phyloP scores from a whole-genome alignment of 163 green algal species.

The Coccomyxa subellipsoidea region DNA sequence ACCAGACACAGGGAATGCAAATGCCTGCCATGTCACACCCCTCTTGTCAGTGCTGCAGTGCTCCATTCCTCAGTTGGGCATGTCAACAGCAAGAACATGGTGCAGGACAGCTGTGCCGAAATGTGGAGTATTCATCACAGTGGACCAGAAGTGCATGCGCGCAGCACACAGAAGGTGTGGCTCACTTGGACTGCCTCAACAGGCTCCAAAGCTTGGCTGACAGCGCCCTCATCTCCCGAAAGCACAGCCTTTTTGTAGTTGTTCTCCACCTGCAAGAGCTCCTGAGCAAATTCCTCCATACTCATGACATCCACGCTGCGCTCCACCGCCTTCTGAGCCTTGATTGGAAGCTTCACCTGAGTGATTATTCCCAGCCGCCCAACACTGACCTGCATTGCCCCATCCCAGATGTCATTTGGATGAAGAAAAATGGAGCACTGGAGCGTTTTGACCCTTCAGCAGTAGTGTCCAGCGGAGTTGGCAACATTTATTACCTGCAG shows the following conservation, averaged over 20 bases:
- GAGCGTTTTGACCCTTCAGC: neutral
- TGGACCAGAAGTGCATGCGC: too few relatives aligned
- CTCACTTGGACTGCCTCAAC: neutral
- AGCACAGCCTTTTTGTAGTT: slow-evolving; percentile 40
- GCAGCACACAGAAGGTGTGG: neutral
- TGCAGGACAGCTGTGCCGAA: too few relatives aligned
- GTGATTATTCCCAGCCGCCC: slow-evolving; percentile 80
- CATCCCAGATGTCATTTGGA: neutral
- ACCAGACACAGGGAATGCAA: neutral
- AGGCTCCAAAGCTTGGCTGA: neutral
- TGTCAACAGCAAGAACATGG: too few relatives aligned
- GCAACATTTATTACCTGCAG: slow-evolving; percentile 17
- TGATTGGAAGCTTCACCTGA: slow-evolving; percentile 67
- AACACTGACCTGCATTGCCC: slow-evolving; percentile 36
- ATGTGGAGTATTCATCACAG: too few relatives aligned
- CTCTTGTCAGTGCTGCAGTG: neutral
- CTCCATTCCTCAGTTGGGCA: too few relatives aligned
- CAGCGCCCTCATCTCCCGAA: neutral
- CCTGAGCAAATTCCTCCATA: slow-evolving; percentile 25
- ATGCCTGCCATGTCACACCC: neutral
- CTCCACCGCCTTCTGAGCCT: slow-evolving; percentile 52
- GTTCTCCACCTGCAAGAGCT: slow-evolving; percentile 51
- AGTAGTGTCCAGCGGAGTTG: neutral
- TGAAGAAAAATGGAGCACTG: neutral
- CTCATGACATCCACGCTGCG: slow-evolving; percentile 36